Percentiles rank a stretch among this genome's conserved stretches.
Evolutionary conservation across 106 monocot species (phyloP).

Genomic region (Platanthera guangdongensis): DNA sequence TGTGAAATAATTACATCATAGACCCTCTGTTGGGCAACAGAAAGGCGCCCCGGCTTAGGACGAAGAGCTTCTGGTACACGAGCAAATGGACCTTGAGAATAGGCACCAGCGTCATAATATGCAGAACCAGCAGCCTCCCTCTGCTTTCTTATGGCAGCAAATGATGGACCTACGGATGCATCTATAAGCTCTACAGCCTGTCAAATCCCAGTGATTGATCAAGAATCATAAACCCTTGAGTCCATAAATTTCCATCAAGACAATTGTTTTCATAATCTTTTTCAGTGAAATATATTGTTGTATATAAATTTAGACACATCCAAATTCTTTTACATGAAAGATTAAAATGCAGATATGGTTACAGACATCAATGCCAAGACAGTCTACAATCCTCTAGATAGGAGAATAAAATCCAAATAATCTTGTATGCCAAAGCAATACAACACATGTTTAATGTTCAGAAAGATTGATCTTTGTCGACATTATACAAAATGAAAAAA

Average conservation of each 20-base stretch:
- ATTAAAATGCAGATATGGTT: not conserved
- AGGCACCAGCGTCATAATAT: conserved; percentile 72
- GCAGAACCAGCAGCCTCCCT: conserved; percentile 64
- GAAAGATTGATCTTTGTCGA: not conserved
- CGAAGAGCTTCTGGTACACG: conserved; percentile 88
- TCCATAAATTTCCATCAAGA: not conserved
- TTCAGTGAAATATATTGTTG: not conserved
- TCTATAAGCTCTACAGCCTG: conserved; percentile 87
- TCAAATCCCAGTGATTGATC: not conserved
- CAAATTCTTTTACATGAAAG: no score
- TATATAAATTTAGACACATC: not conserved
- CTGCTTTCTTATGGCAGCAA: conserved; percentile 65
- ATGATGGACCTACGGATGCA: conserved; percentile 49
- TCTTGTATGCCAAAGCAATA: not conserved
- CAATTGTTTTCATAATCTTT: not conserved
- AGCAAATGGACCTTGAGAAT: conserved; percentile 64
- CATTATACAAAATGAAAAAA: no score
- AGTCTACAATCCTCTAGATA: not conserved
- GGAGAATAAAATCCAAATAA: not conserved
- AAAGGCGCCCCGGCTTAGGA: conserved; percentile 76
- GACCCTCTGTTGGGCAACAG: conserved; percentile 63
- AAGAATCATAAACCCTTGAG: not conserved
- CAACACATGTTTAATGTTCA: not conserved
- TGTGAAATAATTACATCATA: conserved; percentile 51
- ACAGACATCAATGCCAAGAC: not conserved